Base-by-base conservation (phyloP, 2,329 filamentous ascomycete genomes). In the Huntiella bhutanensis region DNA sequence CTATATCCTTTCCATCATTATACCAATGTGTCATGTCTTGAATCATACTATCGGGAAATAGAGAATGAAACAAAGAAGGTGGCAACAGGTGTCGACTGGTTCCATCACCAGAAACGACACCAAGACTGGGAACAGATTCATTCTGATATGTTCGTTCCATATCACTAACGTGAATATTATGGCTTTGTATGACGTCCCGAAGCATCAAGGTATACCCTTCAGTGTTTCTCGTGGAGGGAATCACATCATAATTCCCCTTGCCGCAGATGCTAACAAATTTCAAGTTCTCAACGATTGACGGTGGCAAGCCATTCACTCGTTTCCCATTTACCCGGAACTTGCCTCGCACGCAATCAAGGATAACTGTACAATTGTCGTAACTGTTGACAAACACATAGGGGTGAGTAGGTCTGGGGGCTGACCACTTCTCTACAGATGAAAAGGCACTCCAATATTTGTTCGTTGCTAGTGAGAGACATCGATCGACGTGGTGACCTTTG, bases 271-370 rank as follows among this genome's bases (percentile, higher is more conserved):
- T 52, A 0, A 8, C 6, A 50, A 70, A 76, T 0, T 56, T 56
- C 0, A 52, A 5, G 44, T 71, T 59, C 0, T 11, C 5, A 33
- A 65, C 58, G 41, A 71, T 76, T 0, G 62, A 50, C 0, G 7
- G 2, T 0, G 72, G 72, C 0, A 76, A 58, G 2, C 66, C 61
- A 3, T 62, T 55, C 0, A 75, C 52, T 0, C 69, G 71, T 1
- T 58, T 36, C 0, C 72, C 71, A 47, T 75, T 62, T 0, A 77
- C 62, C 0, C 75, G 59, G 0, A 79, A 56, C 17, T 67, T 59
- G 0, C 67, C 72, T 0, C 62, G 67, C 2, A 78, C 51, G 0
- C 73, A 42, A 50, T 73, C 71, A 51, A 67, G 67, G 19, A 28
- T 28, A 6, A 47, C 40, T 1, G 22, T 28, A 8, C 22, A 28